Evolutionary conservation across 2,329 filamentous ascomycete genomes (phyloP), one percentile per base, ranked within the genome.

Genomic region (Fusarium sp.): DNA sequence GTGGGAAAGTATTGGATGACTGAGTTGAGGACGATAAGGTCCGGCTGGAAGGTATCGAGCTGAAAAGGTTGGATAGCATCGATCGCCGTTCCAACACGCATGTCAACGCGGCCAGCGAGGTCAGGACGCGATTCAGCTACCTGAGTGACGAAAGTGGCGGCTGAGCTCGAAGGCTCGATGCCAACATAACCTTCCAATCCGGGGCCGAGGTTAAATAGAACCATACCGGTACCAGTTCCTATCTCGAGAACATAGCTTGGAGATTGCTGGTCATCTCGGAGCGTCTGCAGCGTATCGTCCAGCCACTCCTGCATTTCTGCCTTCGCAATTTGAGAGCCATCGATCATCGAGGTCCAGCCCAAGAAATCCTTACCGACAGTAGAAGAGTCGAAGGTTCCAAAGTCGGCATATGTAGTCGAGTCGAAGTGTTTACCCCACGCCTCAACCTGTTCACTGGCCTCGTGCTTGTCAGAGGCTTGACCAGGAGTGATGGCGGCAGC

Each of bases 151-250:
- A 76, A 78, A 0, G 59, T 50, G 1, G 67, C 70, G 0, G 74
- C 76, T 10, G 33, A 46, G 3, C 36, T 8, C 6, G 76, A 73
- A 1, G 74, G 75, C 1, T 79, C 77, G 13, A 78, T 51, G 1
- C 76, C 77, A 10, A 74, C 22, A 15, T 78, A 78, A 14, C 51
- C 71, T 4, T 68, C 19, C n/a, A 78, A 7, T 0, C 63, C 68
- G 0, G 57, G 3, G 1, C 19, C 47, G 13, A 78, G 44, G 21
- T 76, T 78, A 59, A 79, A 78, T 1, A 79, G 58, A 9, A 78
- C 73, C 76, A 77, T 79, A 1, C 77, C 77, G 1, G 71, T 58
- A 3, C 76, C 77, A 1, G 76, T 73, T 3, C 77, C 77, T 1
- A 79, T 56, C 46, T 78, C 77, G 1, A 78, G 64, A 1, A 78